Evolutionary conservation across 1,284 basidiomycete species (phyloP).

Genomic region (Inonotus obliquus): DNA sequence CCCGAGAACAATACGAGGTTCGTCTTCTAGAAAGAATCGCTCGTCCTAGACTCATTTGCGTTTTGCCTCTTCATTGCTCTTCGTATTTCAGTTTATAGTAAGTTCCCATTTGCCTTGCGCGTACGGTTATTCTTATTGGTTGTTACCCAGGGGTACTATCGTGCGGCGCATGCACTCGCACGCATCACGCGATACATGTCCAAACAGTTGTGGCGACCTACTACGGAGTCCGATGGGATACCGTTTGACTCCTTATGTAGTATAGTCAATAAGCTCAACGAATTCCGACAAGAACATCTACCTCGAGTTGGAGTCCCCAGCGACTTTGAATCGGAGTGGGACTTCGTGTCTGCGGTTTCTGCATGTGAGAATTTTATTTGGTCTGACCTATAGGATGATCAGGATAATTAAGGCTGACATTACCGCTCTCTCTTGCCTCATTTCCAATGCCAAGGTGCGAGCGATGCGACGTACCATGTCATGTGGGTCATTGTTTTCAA

Average conservation of each 20-base stretch:
- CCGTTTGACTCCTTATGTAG: constrained; percentile 55
- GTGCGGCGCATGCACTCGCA: constrained; percentile 75
- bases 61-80: constrained; percentile 9
- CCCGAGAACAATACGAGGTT: constrained; percentile 73
- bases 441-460: constrained; percentile 48
- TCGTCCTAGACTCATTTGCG: constrained; percentile 14
- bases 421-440: constrained; percentile 9
- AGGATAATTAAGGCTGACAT: not conserved
- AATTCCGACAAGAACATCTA: constrained; percentile 77
- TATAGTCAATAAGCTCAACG: constrained; percentile 56
- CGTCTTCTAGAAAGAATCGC: constrained; percentile 10
- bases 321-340: constrained; percentile 81
- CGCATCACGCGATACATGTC: constrained; percentile 77
- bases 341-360: constrained; percentile 79
- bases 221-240: constrained; percentile 71
- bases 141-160: constrained; percentile 62
- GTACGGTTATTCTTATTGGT: constrained; percentile 7
- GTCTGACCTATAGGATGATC: not conserved
- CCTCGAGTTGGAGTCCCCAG: constrained; percentile 78
- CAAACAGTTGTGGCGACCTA: constrained; percentile 72
- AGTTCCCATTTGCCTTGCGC: constrained; percentile 24
- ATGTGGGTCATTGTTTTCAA: constrained; percentile 82
- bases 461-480: constrained; percentile 86
- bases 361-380: constrained; percentile 50
- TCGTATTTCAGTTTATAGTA: constrained; percentile 34